phyloP scores from a whole-genome alignment of 495 filamentous ascomycete genomes.

The Daldinia loculata region DNA sequence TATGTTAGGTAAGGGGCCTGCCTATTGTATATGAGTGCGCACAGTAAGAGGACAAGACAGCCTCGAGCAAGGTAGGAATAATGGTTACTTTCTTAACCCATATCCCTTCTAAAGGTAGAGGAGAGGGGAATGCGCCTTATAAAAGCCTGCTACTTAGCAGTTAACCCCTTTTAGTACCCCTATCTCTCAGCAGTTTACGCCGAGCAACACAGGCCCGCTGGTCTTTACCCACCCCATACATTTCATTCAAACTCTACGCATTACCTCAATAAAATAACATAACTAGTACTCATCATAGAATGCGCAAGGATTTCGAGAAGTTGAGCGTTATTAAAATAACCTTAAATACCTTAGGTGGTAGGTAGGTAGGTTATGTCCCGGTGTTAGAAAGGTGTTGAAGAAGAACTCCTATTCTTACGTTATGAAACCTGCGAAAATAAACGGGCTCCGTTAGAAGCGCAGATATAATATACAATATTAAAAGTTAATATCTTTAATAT shows the following conservation, averaged over 20 bases:
- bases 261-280: not conserved
- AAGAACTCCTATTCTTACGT: too few species aligned
- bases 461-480: not conserved
- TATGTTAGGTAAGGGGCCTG: not conserved
- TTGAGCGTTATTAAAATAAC: too few species aligned
- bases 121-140: not conserved
- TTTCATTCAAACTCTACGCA: not conserved
- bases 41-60: not conserved
- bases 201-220: not conserved
- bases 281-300: not conserved
- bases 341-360: too few species aligned
- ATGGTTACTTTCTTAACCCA: not conserved
- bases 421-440: too few species aligned
- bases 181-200: not conserved
- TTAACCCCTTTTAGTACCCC: not conserved
- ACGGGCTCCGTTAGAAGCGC: not conserved
- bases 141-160: not conserved
- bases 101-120: too few species aligned
- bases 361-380: too few species aligned
- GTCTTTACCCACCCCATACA: not conserved
- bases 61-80: not conserved
- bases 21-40: not conserved
- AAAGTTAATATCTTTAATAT: not conserved
- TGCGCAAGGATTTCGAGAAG: too few species aligned
- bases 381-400: too few species aligned